Conservation (phyloP, 331 rosid species). For the Rosa hybrid region DNA sequence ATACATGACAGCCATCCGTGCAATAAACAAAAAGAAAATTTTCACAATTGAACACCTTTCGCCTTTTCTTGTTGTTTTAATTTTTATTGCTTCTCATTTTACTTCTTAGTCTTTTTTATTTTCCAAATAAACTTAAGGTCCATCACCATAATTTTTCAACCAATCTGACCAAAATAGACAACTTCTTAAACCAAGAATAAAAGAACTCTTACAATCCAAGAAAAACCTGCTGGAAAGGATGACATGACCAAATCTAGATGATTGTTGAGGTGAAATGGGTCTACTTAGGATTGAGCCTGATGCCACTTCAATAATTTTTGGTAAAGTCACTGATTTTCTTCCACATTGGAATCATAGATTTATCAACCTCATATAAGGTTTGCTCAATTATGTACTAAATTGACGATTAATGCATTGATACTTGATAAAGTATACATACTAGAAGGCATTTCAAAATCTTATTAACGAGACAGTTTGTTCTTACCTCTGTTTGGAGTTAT, state of each 20-base stretch:
- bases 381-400: neutral
- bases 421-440: neutral
- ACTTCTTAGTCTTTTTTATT: neutral
- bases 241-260: neutral
- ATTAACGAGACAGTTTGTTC: neutral
- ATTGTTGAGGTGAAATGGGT: neutral
- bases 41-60: neutral
- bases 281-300: neutral
- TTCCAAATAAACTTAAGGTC: neutral
- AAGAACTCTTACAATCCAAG: neutral
- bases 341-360: neutral
- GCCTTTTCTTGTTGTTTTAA: neutral
- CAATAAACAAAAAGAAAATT: neutral
- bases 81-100: neutral
- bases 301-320: neutral
- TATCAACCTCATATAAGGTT: neutral
- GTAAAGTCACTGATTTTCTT: neutral
- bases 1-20: neutral
- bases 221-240: neutral
- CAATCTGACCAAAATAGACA: neutral
- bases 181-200: neutral
- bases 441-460: neutral
- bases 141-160: neutral
- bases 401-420: neutral
- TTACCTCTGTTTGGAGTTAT: conserved; percentile 46